These are phyloP conservation scores for Suhomyces tanzawaensis DNA, from an alignment of 805 yeast species.

Conservation along the genomic window DNA sequence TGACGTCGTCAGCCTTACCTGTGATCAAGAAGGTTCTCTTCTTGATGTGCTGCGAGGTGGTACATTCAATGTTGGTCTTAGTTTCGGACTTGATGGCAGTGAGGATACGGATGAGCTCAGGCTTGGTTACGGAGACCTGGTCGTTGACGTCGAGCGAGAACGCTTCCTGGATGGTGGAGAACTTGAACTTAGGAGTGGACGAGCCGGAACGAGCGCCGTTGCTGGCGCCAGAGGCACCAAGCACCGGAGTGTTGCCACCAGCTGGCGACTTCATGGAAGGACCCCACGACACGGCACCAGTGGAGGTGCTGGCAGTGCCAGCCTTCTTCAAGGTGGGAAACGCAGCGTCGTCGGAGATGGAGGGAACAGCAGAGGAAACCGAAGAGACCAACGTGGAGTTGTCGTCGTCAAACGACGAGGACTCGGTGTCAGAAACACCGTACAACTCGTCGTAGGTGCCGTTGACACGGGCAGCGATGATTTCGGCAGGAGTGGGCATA, in stretches of 20 bases:
- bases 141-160: conserved; percentile 70
- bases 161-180: conserved; percentile 71
- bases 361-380: conserved; percentile 17
- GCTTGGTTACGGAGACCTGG: conserved; percentile 59
- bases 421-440: conserved; percentile 16
- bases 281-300: conserved; percentile 40
- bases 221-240: conserved; percentile 17
- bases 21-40: conserved; percentile 80
- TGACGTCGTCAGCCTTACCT: conserved; percentile 68
- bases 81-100: conserved; percentile 57
- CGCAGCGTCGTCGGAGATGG: conserved; percentile 52
- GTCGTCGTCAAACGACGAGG: conserved; percentile 6
- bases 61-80: conserved; percentile 74
- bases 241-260: conserved; percentile 15
- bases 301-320: conserved; percentile 26
- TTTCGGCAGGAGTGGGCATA: conserved; percentile 49
- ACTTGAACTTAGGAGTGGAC: conserved; percentile 25
- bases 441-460: conserved; percentile 18
- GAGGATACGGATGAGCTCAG: conserved; percentile 68
- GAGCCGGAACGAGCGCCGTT: conserved; percentile 18
- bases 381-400: conserved; percentile 11
- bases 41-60: conserved; percentile 70
- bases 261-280: conserved; percentile 26
- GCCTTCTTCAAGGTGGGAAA: conserved; percentile 54
- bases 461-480: conserved; percentile 45